These are phyloP conservation scores for Gaultheria prostrata DNA, from an alignment of 148 eudicot species.

Conservation along the genomic window DNA sequence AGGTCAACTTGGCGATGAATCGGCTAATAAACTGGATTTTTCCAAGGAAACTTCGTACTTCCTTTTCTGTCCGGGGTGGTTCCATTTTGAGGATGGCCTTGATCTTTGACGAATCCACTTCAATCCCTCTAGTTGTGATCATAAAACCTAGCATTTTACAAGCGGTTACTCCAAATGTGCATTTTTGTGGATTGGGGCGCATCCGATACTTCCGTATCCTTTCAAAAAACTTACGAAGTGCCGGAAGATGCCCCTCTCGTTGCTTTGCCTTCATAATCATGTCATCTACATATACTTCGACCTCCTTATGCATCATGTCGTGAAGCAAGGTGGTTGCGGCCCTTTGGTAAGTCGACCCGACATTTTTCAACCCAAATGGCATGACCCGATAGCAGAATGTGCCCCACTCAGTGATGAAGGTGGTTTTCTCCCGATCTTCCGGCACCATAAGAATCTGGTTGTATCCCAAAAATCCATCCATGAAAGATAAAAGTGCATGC, in stretches of 20 bases:
- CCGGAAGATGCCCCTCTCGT: not conserved
- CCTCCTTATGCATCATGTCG: not conserved
- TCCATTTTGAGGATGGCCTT: not conserved
- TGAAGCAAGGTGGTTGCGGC: not conserved
- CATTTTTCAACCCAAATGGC: not conserved
- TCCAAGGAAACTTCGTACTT: too few relatives aligned
- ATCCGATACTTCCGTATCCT: not conserved
- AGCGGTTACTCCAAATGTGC: not conserved
- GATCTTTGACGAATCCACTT: not conserved
- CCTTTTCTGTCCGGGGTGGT: too few relatives aligned
- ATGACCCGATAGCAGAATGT: not conserved
- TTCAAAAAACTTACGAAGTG: not conserved
- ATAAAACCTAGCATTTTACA: not conserved
- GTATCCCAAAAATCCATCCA: not conserved
- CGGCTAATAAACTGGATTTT: too few relatives aligned
- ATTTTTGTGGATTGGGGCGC: not conserved
- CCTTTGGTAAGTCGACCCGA: not conserved
- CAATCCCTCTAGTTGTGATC: not conserved
- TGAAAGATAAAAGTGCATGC: not conserved
- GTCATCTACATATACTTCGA: not conserved
- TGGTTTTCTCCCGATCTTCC: not conserved
- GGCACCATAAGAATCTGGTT: not conserved
- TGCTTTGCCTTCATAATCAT: not conserved
- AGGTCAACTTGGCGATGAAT: too few relatives aligned
- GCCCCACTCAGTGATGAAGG: not conserved